phyloP scores from a whole-genome alignment of 2,329 filamentous ascomycete species.

The Cladophialophora chaetospira region DNA sequence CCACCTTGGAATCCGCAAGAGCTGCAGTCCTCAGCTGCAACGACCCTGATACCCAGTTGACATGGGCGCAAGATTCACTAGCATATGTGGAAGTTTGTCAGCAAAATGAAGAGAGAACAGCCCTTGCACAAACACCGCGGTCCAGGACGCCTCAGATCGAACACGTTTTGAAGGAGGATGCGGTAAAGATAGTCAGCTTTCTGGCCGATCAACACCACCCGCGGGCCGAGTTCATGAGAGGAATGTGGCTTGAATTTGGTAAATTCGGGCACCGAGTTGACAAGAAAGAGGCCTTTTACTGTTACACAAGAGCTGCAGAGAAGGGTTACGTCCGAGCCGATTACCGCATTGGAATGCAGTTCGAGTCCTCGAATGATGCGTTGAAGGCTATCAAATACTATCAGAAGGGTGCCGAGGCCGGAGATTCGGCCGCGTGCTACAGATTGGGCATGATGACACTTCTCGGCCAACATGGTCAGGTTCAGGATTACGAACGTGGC shows the following conservation, averaged over 20 bases:
- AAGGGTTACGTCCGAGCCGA: slow-evolving; percentile 85
- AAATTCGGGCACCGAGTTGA: slow-evolving; percentile 89
- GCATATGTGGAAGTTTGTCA: slow-evolving; percentile 83
- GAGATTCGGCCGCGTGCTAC: slow-evolving; percentile 86
- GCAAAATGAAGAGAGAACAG: slow-evolving; percentile 72
- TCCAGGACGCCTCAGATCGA: slow-evolving; percentile 82
- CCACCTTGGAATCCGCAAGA: slow-evolving; percentile 81
- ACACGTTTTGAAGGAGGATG: slow-evolving; percentile 83
- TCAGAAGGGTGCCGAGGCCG: slow-evolving; percentile 72
- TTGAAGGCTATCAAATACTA: slow-evolving; percentile 91
- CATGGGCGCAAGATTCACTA: slow-evolving; percentile 92
- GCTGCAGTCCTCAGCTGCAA: slow-evolving; percentile 85
- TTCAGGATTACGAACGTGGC: slow-evolving; percentile 75
- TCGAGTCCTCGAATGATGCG: slow-evolving; percentile 90
- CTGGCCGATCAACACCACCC: slow-evolving; percentile 89
- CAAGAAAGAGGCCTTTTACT: slow-evolving; percentile 89
- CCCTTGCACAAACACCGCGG: slow-evolving; percentile 60
- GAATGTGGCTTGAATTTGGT: slow-evolving; percentile 97
- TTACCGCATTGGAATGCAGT: slow-evolving; percentile 98
- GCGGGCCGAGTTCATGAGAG: slow-evolving; percentile 88
- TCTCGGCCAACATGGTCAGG: slow-evolving; percentile 87
- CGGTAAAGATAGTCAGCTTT: slow-evolving; percentile 88
- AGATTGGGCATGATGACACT: slow-evolving; percentile 97
- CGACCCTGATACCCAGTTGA: slow-evolving; percentile 93
- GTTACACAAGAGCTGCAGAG: slow-evolving; percentile 76